Evolutionary conservation across 352 stramenopile genomes (phyloP).

Genomic region (Phytophthora multivora): DNA sequence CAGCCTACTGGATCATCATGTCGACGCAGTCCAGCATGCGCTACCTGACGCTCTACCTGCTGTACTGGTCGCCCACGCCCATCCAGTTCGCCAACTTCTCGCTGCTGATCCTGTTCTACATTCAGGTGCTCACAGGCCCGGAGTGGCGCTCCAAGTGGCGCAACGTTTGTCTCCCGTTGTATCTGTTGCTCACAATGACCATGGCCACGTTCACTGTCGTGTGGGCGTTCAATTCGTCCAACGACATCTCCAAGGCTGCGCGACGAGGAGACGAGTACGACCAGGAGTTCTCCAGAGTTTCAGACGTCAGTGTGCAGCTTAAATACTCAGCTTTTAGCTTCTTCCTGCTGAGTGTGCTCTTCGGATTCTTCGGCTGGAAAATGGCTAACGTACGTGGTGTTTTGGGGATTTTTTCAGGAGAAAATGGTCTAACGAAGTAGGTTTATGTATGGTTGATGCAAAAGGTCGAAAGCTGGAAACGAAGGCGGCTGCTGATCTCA

Average conservation of each 20-base stretch:
- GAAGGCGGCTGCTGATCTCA: constrained; percentile 71
- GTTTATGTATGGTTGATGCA: not conserved
- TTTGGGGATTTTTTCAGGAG: not conserved
- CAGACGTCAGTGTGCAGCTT: constrained; percentile 78
- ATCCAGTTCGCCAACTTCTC: constrained; percentile 92
- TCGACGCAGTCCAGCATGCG: constrained; percentile 73
- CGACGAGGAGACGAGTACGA: constrained; percentile 80
- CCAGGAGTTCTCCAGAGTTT: constrained; percentile 82
- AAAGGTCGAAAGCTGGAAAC: constrained; percentile 80
- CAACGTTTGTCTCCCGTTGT: constrained; percentile 83
- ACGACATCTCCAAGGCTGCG: constrained; percentile 75
- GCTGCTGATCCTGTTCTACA: constrained; percentile 89
- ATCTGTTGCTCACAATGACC: constrained; percentile 78
- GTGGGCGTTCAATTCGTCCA: constrained; percentile 87
- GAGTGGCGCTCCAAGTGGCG: constrained; percentile 77
- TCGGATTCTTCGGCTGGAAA: constrained; percentile 88
- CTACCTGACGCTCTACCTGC: constrained; percentile 84
- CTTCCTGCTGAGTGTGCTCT: constrained; percentile 78
- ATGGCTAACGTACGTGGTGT: constrained; percentile 65
- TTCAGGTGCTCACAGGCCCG: constrained; percentile 83
- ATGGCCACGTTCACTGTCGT: constrained; percentile 87
- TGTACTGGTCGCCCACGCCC: constrained; percentile 87
- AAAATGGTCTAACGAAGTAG: not conserved
- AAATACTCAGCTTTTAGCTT: constrained; percentile 85
- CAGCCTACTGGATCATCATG: constrained; percentile 86